phyloP scores from a whole-genome alignment of 2,329 filamentous ascomycete genomes.

The Tolypocladium guangdongense region DNA sequence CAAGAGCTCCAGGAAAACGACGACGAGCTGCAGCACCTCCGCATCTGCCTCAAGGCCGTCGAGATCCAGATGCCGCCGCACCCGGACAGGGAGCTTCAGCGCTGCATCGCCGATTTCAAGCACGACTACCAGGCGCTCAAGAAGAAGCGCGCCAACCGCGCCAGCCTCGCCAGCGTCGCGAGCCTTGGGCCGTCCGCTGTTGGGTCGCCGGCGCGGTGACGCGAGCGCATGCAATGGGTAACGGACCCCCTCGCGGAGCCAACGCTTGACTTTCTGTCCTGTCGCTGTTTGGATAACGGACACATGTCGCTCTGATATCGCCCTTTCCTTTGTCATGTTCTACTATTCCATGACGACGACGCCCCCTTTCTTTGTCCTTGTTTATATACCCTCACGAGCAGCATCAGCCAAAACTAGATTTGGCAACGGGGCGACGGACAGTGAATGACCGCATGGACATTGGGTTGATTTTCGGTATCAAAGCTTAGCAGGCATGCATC shows the following conservation, averaged over 20 bases:
- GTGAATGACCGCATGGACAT: background rate
- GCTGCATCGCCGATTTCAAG: conserved; percentile 52
- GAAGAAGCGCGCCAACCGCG: conserved; percentile 28
- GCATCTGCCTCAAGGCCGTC: conserved; percentile 51
- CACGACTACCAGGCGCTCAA: conserved; percentile 43
- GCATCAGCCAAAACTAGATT: background rate
- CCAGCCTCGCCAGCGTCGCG: conserved; percentile 16
- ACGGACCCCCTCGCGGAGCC: background rate
- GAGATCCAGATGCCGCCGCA: conserved; percentile 46
- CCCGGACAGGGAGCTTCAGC: conserved; percentile 43
- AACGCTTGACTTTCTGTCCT: background rate
- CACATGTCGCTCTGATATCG: background rate
- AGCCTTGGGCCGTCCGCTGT: conserved; percentile 15
- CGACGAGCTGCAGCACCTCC: conserved; percentile 49
- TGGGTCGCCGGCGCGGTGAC: conserved; percentile 10
- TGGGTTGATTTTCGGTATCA: background rate
- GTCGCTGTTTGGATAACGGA: background rate
- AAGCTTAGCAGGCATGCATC: background rate
- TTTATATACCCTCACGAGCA: background rate
- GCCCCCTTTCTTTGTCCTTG: background rate
- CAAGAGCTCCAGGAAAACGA: conserved; percentile 45
- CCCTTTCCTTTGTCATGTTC: background rate
- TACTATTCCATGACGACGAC: background rate
- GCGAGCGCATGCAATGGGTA: background rate
- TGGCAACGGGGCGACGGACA: background rate